Conservation (phyloP, 306 rosid genomes). For the Neltuma alba region DNA sequence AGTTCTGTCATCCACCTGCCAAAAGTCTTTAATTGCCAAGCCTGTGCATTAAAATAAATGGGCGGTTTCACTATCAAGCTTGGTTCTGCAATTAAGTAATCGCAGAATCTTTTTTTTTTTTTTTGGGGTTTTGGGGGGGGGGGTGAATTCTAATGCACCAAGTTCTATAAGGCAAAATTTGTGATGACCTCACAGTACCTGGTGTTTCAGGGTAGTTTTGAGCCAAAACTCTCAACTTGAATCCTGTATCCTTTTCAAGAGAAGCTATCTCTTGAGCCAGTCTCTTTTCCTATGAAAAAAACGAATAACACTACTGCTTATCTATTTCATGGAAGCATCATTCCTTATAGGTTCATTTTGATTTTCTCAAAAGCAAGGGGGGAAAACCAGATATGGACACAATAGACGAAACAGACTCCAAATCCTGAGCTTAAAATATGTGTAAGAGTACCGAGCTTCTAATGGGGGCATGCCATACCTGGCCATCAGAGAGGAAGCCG, state of each 20-base stretch:
- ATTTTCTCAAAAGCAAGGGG: neutral
- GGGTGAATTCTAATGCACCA: neutral
- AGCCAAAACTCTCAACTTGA: slow-evolving; percentile 87
- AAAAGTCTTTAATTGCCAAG: slow-evolving; percentile 87
- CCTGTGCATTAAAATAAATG: slow-evolving; percentile 47
- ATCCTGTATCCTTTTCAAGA: slow-evolving; percentile 82
- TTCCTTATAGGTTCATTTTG: neutral
- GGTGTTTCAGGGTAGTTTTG: slow-evolving; percentile 96
- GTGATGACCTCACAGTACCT: slow-evolving; percentile 47
- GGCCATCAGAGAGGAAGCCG: slow-evolving; percentile 95
- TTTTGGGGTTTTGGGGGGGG: neutral
- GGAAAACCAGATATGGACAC: neutral
- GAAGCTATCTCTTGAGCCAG: slow-evolving; percentile 68
- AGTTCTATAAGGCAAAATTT: slow-evolving; percentile 5
- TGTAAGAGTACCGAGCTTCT: neutral
- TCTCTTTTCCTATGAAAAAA: slow-evolving; percentile 68
- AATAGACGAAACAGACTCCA: neutral
- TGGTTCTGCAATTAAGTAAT: slow-evolving; percentile 3
- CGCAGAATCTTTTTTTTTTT: neutral
- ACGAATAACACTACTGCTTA: slow-evolving; percentile 30
- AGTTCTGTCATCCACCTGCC: slow-evolving; percentile 99
- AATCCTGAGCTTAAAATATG: neutral
- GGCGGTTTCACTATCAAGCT: slow-evolving; percentile 6
- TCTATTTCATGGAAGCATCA: neutral
- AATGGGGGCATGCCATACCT: slow-evolving; percentile 47